Base-by-base conservation (phyloP, 2,329 filamentous ascomycete species). In the Phialocephala sp. region DNA sequence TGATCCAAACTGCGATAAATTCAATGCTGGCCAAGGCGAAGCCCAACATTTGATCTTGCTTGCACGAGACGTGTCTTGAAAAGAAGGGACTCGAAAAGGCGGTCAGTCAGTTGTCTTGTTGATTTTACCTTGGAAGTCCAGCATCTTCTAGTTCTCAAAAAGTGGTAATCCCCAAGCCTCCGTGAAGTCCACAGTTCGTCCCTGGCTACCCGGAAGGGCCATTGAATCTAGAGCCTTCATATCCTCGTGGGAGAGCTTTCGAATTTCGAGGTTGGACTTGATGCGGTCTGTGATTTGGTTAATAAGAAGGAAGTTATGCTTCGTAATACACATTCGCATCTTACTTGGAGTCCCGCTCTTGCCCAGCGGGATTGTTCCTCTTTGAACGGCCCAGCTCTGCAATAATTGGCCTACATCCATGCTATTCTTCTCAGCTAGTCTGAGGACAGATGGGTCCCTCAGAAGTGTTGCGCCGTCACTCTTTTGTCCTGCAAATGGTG, bases 341-440 rank as follows among this genome's bases (percentile, higher is more conserved):
- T 37, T 57, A 65, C 63, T 78, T 1, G 82, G 79, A 0, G 82
- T 86, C 35, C 89, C 87, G 1, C 88, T 91, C 79, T 92, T 92
- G 74, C 90, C 84, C 45, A 93, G 82, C 32, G 92, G 90, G 14
- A 88, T 90, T 74, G 82, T 84, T 69, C 89, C 88, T 65, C 88
- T 85, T 64, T 86, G 83, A 45, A 91, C 81, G 73, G 91, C 89
- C 75, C 90, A 92, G 78, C 88, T 91, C 64, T 92, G 78, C 63
- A 92, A 79, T 2, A 93, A 81, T 1, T 86, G 85, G 0, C 84
- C 84, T 8, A 88, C 80, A 73, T 82, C 84, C 47, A 84, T 83
- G 41, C 85, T 80, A 73, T 87, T 85, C 79, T 87, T 87, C 76
- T 88, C 83, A 20, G 90, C 86, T 41, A 89, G 80, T 2, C 80